A percentile compares a stretch with the other conserved stretches of the same genome.
Conservation (phyloP, 352 stramenopile species). For the Pythium guiyangense region DNA sequence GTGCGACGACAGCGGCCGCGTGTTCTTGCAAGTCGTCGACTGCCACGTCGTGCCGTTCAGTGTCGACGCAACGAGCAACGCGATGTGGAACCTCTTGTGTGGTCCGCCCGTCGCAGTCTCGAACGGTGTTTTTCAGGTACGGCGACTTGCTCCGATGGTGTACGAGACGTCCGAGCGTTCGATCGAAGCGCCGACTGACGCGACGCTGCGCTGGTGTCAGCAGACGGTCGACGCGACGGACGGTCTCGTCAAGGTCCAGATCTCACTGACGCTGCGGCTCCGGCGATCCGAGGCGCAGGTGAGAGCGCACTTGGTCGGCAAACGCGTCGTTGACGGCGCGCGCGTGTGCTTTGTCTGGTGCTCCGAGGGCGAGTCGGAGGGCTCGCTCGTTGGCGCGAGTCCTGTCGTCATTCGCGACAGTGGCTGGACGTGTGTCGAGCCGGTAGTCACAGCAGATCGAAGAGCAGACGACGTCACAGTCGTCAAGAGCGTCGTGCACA, state of each 20-base stretch:
- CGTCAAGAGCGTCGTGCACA: slow-evolving; percentile 6
- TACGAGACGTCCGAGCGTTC: too few relatives aligned
- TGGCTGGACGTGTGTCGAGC: too few relatives aligned
- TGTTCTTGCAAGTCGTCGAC: slow-evolving; percentile 7
- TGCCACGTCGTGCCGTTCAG: slow-evolving; percentile 5
- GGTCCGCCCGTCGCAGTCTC: background rate
- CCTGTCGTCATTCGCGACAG: too few relatives aligned
- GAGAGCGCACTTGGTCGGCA: background rate
- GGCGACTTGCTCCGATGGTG: too few relatives aligned
- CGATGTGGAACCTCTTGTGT: slow-evolving; percentile 6
- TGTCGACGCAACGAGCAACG: background rate
- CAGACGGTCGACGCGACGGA: slow-evolving; percentile 1
- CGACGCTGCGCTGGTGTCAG: too few relatives aligned
- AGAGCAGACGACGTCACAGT: background rate
- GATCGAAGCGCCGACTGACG: too few relatives aligned
- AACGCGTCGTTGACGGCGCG: slow-evolving; percentile 6
- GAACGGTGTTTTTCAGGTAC: slow-evolving; percentile 2
- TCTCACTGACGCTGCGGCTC: background rate
- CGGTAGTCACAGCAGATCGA: too few relatives aligned
- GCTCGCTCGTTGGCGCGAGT: background rate
- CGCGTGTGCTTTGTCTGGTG: slow-evolving; percentile 5
- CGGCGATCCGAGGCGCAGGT: background rate
- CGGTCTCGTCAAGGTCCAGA: background rate
- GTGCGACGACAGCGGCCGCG: background rate
- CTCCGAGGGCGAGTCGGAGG: slow-evolving; percentile 2